phyloP scores from a whole-genome alignment of 2,329 filamentous ascomycete species.

The Microdochium trichocladiopsis region DNA sequence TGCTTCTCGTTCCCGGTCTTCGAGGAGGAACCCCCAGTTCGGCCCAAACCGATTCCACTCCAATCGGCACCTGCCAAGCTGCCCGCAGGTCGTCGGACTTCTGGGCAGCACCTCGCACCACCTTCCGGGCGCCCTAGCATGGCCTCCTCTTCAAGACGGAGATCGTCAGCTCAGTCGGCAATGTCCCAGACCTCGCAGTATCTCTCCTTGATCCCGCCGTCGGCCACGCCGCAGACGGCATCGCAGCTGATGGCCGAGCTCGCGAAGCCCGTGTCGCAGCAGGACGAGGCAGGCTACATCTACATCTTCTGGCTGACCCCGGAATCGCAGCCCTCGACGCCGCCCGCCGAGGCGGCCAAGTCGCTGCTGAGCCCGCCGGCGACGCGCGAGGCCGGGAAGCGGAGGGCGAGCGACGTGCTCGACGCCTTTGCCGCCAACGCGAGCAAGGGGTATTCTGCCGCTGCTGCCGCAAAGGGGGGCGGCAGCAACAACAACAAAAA shows the following conservation, averaged over 20 bases:
- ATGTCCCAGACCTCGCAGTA: slow-evolving; percentile 35
- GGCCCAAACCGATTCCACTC: slow-evolving; percentile 39
- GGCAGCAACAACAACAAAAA: slow-evolving; percentile 15
- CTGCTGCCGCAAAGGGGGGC: slow-evolving; percentile 12
- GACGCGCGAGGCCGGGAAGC: slow-evolving; percentile 26
- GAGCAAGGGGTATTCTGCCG: slow-evolving; percentile 9
- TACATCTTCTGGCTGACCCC: slow-evolving; percentile 98
- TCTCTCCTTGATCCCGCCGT: slow-evolving; percentile 62
- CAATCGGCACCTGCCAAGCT: slow-evolving; percentile 25
- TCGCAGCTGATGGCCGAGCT: slow-evolving; percentile 71
- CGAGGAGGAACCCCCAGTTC: slow-evolving; percentile 28
- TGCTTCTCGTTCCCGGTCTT: slow-evolving; percentile 48
- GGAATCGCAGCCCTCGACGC: slow-evolving; percentile 42
- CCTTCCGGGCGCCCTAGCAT: slow-evolving; percentile 13
- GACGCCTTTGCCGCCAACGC: slow-evolving; percentile 35
- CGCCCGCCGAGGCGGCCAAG: slow-evolving; percentile 51
- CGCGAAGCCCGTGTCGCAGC: slow-evolving; percentile 62
- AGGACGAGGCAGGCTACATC: slow-evolving; percentile 84
- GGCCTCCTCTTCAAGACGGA: slow-evolving; percentile 10
- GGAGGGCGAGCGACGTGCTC: slow-evolving; percentile 49
- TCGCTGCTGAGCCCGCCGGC: slow-evolving; percentile 49
- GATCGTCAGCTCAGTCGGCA: slow-evolving; percentile 16
- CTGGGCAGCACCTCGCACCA: slow-evolving; percentile 17
- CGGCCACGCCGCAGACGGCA: slow-evolving; percentile 59
- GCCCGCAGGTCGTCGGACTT: slow-evolving; percentile 17